A percentile compares a stretch with the other conserved stretches of the same genome.
Evolutionary conservation across 495 filamentous ascomycete genomes (phyloP).

Genomic region (Xylaria flabelliformis): DNA sequence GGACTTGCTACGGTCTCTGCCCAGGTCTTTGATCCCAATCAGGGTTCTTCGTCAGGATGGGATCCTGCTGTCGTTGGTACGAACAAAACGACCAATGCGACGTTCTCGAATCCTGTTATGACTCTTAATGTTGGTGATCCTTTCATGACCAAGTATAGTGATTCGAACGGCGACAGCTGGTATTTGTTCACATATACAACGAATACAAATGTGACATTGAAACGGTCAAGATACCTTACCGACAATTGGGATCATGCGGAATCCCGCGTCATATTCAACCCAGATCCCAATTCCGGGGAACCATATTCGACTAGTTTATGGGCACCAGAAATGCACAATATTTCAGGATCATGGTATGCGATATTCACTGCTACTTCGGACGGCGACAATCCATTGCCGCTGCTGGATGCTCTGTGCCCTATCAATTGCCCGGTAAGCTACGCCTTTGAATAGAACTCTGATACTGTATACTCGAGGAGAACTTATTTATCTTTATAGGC

Average conservation of each 20-base stretch:
- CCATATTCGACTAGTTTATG: constrained; percentile 55
- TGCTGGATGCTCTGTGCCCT: constrained; percentile 39
- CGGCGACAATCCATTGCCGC: constrained; percentile 37
- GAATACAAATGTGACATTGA: constrained; percentile 41
- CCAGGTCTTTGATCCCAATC: constrained; percentile 39
- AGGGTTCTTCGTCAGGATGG: constrained; percentile 34
- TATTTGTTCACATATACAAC: constrained; percentile 46
- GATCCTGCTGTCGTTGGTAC: constrained; percentile 37
- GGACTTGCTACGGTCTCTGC: constrained; percentile 25
- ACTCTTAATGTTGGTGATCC: constrained; percentile 40
- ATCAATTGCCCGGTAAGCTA: constrained; percentile 47
- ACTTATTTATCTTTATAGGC: constrained; percentile 47
- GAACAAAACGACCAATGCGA: constrained; percentile 43
- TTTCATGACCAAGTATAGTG: constrained; percentile 37
- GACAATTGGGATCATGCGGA: constrained; percentile 55
- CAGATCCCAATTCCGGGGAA: constrained; percentile 42
- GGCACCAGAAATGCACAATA: constrained; percentile 57
- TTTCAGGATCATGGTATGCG: constrained; percentile 55
- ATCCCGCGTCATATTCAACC: constrained; percentile 45
- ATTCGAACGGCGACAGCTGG: constrained; percentile 38
- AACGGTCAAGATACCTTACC: constrained; percentile 43
- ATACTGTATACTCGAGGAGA: neutral
- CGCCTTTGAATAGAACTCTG: neutral
- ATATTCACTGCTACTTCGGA: constrained; percentile 59
- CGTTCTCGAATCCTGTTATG: constrained; percentile 46